Evolutionary conservation across 345 rosid genomes (phyloP).

Genomic region (Citrus medica): DNA sequence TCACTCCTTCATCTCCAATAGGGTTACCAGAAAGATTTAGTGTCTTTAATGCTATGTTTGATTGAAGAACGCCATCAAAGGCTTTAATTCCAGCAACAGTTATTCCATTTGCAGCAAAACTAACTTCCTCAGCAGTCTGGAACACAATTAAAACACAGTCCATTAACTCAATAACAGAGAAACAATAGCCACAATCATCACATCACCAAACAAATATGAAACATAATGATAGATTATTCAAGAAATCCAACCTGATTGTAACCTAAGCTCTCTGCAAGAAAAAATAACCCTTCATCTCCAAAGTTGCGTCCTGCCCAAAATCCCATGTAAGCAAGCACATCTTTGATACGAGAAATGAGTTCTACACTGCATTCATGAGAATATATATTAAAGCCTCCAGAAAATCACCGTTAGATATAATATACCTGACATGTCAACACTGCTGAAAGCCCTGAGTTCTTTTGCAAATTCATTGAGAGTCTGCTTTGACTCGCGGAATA

Average conservation of each 20-base stretch:
- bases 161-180: not conserved
- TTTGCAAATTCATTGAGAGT: conserved; percentile 81
- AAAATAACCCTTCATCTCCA: conserved; percentile 91
- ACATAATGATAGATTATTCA: conserved; percentile 7
- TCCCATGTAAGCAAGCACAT: conserved; percentile 5
- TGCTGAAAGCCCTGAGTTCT: conserved; percentile 67
- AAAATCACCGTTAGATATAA: not conserved
- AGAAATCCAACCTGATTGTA: conserved; percentile 71
- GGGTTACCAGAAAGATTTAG: conserved; percentile 92
- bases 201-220: not conserved
- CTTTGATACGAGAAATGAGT: not conserved
- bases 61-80: conserved; percentile 81
- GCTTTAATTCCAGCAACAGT: conserved; percentile 84
- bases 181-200: conserved; percentile 1
- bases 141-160: conserved; percentile 10
- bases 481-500: conserved; percentile 71
- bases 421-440: conserved; percentile 95
- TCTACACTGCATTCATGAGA: not conserved
- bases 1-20: conserved; percentile 92
- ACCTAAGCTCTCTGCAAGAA: conserved; percentile 84
- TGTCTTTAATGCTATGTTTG: conserved; percentile 63
- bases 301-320: conserved; percentile 69
- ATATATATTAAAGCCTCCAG: not conserved
- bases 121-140: conserved; percentile 84
- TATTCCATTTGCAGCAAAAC: conserved; percentile 95